Evolutionary conservation across 345 rosid genomes (phyloP).

Genomic region (Crucihimalaya himalaica): DNA sequence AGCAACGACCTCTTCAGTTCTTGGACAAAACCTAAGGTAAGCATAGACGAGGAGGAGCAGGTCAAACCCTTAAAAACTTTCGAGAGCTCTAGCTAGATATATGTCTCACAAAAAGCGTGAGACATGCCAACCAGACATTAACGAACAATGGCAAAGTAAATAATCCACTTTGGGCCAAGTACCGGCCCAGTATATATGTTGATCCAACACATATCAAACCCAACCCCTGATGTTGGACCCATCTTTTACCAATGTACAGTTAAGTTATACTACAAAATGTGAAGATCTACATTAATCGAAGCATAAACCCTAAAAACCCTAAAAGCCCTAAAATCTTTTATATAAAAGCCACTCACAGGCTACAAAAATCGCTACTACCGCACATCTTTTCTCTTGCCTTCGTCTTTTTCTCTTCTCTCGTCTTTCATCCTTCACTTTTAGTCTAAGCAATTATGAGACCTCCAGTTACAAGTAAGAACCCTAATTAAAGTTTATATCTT

Average conservation of each 20-base stretch:
- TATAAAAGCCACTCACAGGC: constrained; percentile 5
- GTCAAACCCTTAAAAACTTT: neutral
- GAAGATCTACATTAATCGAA: neutral
- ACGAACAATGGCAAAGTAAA: neutral
- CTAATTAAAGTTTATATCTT: neutral
- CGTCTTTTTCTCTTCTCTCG: neutral
- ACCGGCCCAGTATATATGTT: neutral
- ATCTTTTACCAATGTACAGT: neutral
- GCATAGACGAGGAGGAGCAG: neutral
- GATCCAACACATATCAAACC: neutral
- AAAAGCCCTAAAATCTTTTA: neutral
- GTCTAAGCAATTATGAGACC: constrained; percentile 23
- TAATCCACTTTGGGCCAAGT: neutral
- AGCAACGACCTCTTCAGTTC: neutral
- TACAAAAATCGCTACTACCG: neutral
- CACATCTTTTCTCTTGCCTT: neutral
- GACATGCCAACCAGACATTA: too few species aligned
- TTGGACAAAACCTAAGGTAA: too few species aligned
- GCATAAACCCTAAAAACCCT: constrained; percentile 29
- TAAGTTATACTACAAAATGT: neutral
- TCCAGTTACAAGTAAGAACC: constrained; percentile 18
- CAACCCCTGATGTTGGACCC: neutral
- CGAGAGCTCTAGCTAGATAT: neutral
- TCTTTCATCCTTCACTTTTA: neutral
- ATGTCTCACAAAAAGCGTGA: neutral